Percentiles rank a stretch among this genome's conserved stretches.
These are phyloP conservation scores for Flueggea neowawraea DNA, from an alignment of 441 rosid genomes.

Conservation along the genomic window DNA sequence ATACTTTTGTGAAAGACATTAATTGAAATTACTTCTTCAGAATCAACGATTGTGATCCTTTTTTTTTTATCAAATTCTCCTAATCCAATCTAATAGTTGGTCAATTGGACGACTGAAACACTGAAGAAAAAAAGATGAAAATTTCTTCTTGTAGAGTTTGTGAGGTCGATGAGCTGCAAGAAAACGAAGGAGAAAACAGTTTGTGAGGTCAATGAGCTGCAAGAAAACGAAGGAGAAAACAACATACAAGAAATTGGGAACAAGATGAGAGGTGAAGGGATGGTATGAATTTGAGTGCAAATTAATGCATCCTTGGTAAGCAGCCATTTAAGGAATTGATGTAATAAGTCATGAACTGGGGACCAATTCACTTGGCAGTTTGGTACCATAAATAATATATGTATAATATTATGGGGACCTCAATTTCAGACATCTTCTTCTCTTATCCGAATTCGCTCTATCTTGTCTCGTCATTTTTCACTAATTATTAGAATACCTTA, in stretches of 20 bases:
- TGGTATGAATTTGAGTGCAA: slow-evolving; percentile 24
- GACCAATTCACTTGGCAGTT: neutral
- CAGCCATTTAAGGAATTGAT: slow-evolving; percentile 26
- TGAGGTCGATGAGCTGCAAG: no score
- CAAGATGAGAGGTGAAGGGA: slow-evolving; percentile 5
- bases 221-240: no score
- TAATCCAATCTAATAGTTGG: no score
- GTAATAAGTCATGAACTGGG: slow-evolving; percentile 15
- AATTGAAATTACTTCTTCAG: no score
- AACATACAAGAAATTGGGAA: neutral
- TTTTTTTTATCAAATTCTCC: no score
- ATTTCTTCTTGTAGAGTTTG: no score
- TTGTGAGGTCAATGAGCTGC: no score
- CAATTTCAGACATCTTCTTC: slow-evolving; percentile 15
- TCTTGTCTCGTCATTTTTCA: slow-evolving; percentile 33
- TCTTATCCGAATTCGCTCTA: slow-evolving; percentile 35
- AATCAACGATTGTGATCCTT: no score
- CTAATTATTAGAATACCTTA: slow-evolving; percentile 29
- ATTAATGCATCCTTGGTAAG: slow-evolving; percentile 21
- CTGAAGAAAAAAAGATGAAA: no score
- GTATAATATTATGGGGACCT: slow-evolving; percentile 14
- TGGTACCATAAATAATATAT: slow-evolving; percentile 20
- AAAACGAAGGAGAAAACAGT: no score
- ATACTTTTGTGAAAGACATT: no score
- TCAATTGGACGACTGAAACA: no score